phyloP scores from a whole-genome alignment of 768 basidiomycete genomes.

The Hygrophoropsis aurantiaca region DNA sequence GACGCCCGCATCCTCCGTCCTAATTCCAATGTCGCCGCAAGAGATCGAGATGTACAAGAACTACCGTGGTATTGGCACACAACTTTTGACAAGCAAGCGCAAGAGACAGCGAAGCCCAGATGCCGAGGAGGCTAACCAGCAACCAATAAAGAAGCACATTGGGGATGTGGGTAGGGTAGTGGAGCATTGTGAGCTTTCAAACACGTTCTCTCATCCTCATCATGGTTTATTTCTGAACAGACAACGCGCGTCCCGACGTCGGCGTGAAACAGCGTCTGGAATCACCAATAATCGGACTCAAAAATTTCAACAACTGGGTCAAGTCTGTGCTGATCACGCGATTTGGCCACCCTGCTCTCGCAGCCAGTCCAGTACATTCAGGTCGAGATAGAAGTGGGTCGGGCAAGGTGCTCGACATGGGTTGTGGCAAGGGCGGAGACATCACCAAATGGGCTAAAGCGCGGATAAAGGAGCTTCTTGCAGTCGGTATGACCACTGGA shows the following conservation, averaged over 20 bases:
- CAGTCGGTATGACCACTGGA: slow-evolving; percentile 63
- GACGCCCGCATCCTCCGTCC: slow-evolving; percentile 59
- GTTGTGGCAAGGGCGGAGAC: slow-evolving; percentile 99
- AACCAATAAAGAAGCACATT: slow-evolving; percentile 49
- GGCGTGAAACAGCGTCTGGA: slow-evolving; percentile 80
- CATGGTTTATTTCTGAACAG: slow-evolving; percentile 38
- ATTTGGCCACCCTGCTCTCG: slow-evolving; percentile 74
- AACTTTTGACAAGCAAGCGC: slow-evolving; percentile 49
- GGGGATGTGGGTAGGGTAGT: slow-evolving; percentile 77
- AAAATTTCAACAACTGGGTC: slow-evolving; percentile 99
- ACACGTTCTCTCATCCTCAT: slow-evolving; percentile 1
- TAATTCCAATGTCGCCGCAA: slow-evolving; percentile 60
- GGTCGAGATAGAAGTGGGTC: slow-evolving; percentile 27
- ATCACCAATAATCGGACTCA: slow-evolving; percentile 95
- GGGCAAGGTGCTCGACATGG: slow-evolving; percentile 92
- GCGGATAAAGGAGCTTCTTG: slow-evolving; percentile 73
- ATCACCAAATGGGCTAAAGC: slow-evolving; percentile 94
- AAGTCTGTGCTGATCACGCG: slow-evolving; percentile 95
- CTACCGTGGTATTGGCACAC: slow-evolving; percentile 56
- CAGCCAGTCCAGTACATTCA: slow-evolving; percentile 32
- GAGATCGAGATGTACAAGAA: slow-evolving; percentile 62
- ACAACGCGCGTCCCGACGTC: slow-evolving; percentile 92
- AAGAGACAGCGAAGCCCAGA: slow-evolving; percentile 45
- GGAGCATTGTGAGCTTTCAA: slow-evolving; percentile 65
- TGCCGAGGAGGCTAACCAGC: slow-evolving; percentile 38